Conservation (phyloP, 495 filamentous ascomycete species). For the Cetradonia linearis region DNA sequence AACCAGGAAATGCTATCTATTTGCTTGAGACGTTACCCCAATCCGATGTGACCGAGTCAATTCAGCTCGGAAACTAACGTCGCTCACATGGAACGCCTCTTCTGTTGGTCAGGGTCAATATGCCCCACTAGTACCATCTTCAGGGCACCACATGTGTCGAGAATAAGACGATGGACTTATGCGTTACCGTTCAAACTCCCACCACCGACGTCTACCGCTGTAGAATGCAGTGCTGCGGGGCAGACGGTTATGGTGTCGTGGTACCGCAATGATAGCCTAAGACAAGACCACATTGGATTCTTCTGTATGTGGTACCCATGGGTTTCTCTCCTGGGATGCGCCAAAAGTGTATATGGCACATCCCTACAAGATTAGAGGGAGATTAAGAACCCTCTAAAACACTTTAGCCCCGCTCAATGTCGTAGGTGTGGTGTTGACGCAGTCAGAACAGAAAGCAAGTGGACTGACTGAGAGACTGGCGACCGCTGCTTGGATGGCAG, state of each 20-base stretch:
- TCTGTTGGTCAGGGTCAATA: neutral
- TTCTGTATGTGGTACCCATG: neutral
- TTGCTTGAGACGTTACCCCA: neutral
- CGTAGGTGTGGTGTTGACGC: neutral
- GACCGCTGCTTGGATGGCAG: neutral
- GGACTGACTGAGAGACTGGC: neutral
- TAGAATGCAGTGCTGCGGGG: neutral
- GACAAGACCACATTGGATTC: neutral
- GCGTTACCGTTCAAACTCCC: neutral
- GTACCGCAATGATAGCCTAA: neutral
- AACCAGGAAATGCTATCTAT: neutral
- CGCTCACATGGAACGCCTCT: constrained; percentile 2
- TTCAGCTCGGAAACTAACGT: neutral
- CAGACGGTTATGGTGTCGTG: neutral
- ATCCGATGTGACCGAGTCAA: neutral
- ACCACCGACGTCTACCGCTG: neutral
- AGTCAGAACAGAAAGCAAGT: neutral
- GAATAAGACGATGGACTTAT: constrained; percentile 4
- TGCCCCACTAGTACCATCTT: constrained; percentile 3
- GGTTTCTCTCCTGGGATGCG: neutral
- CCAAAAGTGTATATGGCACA: neutral
- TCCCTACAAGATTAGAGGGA: constrained; percentile 6
- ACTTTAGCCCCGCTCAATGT: neutral
- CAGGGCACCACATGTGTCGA: neutral
- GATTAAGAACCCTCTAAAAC: neutral